phyloP scores from a whole-genome alignment of 257 asterid genomes.

The Solanum corneliomulleri region DNA sequence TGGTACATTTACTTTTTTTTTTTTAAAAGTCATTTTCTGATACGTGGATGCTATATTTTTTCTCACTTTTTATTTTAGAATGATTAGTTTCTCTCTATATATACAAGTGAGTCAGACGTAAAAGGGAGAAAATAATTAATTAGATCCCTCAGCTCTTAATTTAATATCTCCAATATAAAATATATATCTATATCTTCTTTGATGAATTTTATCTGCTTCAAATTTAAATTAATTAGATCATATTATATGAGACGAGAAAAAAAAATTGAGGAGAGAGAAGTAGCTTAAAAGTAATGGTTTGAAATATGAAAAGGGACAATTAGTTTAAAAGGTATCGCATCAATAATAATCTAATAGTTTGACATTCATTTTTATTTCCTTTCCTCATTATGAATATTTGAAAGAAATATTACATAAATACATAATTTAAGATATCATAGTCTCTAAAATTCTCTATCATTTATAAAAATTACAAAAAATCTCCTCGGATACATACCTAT shows the following conservation, averaged over 20 bases:
- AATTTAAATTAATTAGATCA: not conserved
- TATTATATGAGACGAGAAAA: no score
- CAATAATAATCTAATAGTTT: not conserved
- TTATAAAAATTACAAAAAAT: no score
- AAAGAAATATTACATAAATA: not conserved
- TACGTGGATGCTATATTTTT: not conserved
- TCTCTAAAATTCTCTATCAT: not conserved
- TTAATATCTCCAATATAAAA: not conserved
- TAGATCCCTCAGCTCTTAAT: rapidly evolving
- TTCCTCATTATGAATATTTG: not conserved
- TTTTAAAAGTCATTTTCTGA: not conserved
- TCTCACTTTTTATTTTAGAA: not conserved
- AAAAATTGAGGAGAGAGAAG: not conserved
- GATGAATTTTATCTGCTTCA: not conserved
- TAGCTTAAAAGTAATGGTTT: not conserved
- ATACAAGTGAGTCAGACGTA: not conserved
- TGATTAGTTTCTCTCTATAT: not conserved
- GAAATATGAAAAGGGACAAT: not conserved
- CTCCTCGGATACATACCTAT: no score
- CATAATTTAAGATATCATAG: no score
- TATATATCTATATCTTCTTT: not conserved
- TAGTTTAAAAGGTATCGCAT: not conserved
- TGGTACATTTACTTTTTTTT: not conserved
- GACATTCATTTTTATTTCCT: not conserved
- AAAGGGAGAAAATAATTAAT: not conserved